A percentile compares a stretch with the other conserved stretches of the same genome.
phyloP scores from a whole-genome alignment of 148 eudicot species.

The Cornus kousa region DNA sequence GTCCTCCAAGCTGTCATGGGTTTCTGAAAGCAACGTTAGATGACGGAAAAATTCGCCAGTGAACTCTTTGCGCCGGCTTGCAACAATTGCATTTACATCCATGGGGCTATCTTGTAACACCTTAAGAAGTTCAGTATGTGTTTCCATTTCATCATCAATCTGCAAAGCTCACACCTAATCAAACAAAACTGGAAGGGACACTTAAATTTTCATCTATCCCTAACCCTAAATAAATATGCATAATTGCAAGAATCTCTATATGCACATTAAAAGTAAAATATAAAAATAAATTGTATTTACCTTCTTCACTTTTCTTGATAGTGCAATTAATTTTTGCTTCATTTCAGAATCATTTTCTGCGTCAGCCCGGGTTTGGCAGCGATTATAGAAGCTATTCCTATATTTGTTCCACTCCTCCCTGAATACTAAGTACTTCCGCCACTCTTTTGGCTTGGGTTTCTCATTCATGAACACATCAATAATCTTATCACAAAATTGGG shows the following conservation, averaged over 20 bases:
- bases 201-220: not conserved
- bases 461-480: slow-evolving; percentile 84
- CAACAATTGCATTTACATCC: slow-evolving; percentile 80
- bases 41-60: slow-evolving; percentile 78
- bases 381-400: slow-evolving; percentile 62
- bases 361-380: slow-evolving; percentile 60
- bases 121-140: slow-evolving; percentile 66
- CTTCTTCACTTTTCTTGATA: slow-evolving; percentile 74
- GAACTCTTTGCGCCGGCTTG: slow-evolving; percentile 83
- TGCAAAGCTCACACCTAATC: slow-evolving; percentile 44
- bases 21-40: slow-evolving; percentile 66
- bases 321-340: slow-evolving; percentile 51
- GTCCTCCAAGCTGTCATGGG: slow-evolving; percentile 77
- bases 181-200: slow-evolving; percentile 6
- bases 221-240: not conserved
- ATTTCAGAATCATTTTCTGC: slow-evolving; percentile 53
- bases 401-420: slow-evolving; percentile 93
- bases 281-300: slow-evolving; percentile 20
- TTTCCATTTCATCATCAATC: slow-evolving; percentile 97
- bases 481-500: slow-evolving; percentile 83
- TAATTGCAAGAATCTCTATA: not conserved
- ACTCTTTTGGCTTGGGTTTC: slow-evolving; percentile 83
- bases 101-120: slow-evolving; percentile 78
- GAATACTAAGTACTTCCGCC: slow-evolving; percentile 77
- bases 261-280: not conserved